Evolutionary conservation across 169 alveolate species (phyloP).

Genomic region (Theileria annulata): DNA sequence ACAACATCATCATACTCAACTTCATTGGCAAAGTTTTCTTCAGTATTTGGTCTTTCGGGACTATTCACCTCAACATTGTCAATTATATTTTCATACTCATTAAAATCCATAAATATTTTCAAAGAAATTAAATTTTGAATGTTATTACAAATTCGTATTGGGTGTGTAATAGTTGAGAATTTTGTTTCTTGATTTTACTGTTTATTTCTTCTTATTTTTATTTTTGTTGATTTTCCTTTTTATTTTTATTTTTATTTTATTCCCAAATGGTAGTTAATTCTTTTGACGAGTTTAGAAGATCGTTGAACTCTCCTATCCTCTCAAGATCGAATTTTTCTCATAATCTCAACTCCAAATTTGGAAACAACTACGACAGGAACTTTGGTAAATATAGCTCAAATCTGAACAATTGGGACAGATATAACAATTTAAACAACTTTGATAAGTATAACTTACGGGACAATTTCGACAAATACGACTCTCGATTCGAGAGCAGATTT

Average conservation of each 20-base stretch:
- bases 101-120: neutral
- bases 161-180: constrained; percentile 1
- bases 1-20: neutral
- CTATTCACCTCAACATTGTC: too few species aligned
- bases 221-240: neutral
- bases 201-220: neutral
- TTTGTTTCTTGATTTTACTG: neutral
- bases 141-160: neutral
- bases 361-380: too few species aligned
- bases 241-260: neutral
- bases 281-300: neutral
- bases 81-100: too few species aligned
- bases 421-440: too few species aligned
- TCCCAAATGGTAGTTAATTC: neutral
- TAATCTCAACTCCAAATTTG: too few species aligned
- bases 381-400: too few species aligned
- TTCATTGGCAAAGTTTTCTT: too few species aligned
- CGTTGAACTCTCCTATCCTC: neutral
- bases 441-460: too few species aligned
- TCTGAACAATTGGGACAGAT: too few species aligned
- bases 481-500: neutral
- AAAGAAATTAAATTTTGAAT: neutral
- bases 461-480: too few species aligned
- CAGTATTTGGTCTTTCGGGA: too few species aligned
- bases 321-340: neutral